These are phyloP conservation scores for Urtica urens DNA, from an alignment of 306 rosid genomes.

Conservation along the genomic window DNA sequence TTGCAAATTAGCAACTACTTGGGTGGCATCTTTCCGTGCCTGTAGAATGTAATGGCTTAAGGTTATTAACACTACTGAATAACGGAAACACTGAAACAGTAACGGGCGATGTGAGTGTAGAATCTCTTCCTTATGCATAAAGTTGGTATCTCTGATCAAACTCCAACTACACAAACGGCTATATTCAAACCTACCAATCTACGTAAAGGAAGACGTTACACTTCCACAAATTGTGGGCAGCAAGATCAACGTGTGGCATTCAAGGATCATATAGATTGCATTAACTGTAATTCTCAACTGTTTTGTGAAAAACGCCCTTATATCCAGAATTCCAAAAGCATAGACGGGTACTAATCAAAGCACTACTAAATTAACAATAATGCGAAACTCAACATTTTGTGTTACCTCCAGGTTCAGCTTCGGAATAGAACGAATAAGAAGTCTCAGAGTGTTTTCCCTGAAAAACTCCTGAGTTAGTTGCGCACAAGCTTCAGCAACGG, in stretches of 20 bases:
- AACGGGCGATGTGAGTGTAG: background rate
- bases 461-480: constrained; percentile 91
- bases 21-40: constrained; percentile 96
- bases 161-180: background rate
- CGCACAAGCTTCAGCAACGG: constrained; percentile 83
- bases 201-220: too few relatives aligned
- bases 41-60: constrained; percentile 28
- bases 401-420: constrained; percentile 90
- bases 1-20: constrained; percentile 95
- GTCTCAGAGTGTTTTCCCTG: constrained; percentile 63
- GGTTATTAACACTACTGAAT: constrained; percentile 1
- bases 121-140: background rate
- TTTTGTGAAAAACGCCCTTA: too few relatives aligned
- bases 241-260: too few relatives aligned
- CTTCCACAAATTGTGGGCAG: too few relatives aligned
- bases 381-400: too few relatives aligned
- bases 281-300: too few relatives aligned
- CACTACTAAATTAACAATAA: too few relatives aligned
- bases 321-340: background rate
- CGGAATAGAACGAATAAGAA: constrained; percentile 64
- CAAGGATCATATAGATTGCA: too few relatives aligned
- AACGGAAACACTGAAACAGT: background rate
- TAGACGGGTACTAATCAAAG: background rate
- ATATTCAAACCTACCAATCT: too few relatives aligned
- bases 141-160: background rate